Conservation (phyloP, 192 early-diverging fungal species). For the Chytriomyces hyalinus region DNA sequence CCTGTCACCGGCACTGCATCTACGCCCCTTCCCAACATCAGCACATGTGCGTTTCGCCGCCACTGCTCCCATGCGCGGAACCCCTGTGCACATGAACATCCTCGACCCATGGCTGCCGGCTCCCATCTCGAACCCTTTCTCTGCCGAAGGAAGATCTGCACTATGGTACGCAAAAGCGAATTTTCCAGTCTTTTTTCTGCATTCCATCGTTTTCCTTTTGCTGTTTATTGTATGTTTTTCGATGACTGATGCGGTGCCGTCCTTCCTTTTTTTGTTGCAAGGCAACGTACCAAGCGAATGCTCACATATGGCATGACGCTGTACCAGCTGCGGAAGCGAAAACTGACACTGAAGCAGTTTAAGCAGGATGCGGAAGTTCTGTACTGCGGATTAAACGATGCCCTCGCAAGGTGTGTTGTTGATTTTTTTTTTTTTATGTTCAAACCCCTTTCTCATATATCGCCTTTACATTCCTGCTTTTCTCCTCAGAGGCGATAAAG, state of each 20-base stretch:
- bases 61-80: constrained; percentile 6
- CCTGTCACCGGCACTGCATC: not conserved
- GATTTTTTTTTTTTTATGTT: not conserved
- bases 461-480: not conserved
- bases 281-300: not conserved
- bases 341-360: constrained; percentile 10
- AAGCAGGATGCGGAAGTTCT: constrained; percentile 5
- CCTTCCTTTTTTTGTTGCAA: not conserved
- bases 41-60: not conserved
- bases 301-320: constrained; percentile 19
- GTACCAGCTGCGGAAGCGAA: constrained; percentile 8
- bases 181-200: not conserved
- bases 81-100: constrained; percentile 29
- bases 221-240: too few species aligned
- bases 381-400: constrained; percentile 24
- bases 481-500: constrained; percentile 10
- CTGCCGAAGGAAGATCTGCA: not conserved
- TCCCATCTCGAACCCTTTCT: constrained; percentile 5
- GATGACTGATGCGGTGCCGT: too few species aligned
- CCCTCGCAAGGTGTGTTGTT: constrained; percentile 20
- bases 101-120: constrained; percentile 26
- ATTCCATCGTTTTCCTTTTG: not conserved
- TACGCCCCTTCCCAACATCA: not conserved
- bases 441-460: not conserved
- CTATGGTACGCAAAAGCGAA: not conserved